These are phyloP conservation scores for Apiospora arundinis DNA, from an alignment of 2,329 filamentous ascomycete species.

Conservation along the genomic window DNA sequence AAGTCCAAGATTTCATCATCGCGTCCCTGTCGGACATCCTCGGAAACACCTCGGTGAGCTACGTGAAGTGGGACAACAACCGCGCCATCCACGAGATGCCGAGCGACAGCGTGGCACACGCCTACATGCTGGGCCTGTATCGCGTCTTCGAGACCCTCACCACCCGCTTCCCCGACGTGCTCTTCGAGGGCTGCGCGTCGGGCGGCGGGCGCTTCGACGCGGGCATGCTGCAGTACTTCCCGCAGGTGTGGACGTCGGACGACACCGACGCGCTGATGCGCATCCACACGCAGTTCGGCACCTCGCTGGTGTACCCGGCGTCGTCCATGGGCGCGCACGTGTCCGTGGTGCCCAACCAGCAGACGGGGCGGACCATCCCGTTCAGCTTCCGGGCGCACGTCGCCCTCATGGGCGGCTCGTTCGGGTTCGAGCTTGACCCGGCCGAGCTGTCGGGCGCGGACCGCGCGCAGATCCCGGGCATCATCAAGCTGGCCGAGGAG, in stretches of 20 bases:
- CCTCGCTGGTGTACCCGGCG: conserved; percentile 66
- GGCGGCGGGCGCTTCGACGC: conserved; percentile 70
- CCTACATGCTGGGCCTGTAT: conserved; percentile 70
- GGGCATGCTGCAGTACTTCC: conserved; percentile 68
- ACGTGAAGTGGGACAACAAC: conserved; percentile 75
- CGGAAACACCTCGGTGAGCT: conserved; percentile 58
- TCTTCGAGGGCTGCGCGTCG: conserved; percentile 71
- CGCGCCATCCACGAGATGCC: conserved; percentile 67
- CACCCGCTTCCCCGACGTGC: conserved; percentile 62
- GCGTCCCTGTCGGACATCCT: conserved; percentile 60
- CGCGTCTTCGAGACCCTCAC: conserved; percentile 66
- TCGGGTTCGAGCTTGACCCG: conserved; percentile 69
- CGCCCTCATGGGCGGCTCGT: conserved; percentile 72
- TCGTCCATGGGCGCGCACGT: conserved; percentile 72
- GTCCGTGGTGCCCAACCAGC: conserved; percentile 64
- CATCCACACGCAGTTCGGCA: conserved; percentile 68
- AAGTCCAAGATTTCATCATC: conserved; percentile 70
- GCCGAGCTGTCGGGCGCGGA: conserved; percentile 57
- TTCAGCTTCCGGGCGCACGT: conserved; percentile 68
- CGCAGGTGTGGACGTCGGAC: conserved; percentile 70
- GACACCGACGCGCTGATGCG: conserved; percentile 68
- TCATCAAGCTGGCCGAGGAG: conserved; percentile 60
- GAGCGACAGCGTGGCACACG: conserved; percentile 58
- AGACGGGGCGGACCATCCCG: conserved; percentile 61
- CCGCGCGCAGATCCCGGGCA: conserved; percentile 55